phyloP scores from a whole-genome alignment of 257 asterid species.

The Ophiorrhiza pumila region DNA sequence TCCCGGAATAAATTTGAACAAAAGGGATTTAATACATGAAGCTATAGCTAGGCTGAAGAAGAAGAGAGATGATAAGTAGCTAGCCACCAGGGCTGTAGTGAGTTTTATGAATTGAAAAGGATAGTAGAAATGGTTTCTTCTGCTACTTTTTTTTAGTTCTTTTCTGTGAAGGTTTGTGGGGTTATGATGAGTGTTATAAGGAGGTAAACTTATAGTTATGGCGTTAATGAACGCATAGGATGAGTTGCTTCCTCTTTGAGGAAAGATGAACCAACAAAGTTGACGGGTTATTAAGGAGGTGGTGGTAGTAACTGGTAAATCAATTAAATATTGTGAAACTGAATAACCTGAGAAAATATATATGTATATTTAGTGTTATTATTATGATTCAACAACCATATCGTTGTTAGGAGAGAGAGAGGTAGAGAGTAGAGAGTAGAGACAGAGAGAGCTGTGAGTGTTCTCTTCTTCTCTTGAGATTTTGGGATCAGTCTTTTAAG shows the following conservation, averaged over 20 bases:
- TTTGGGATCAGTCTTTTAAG: neutral
- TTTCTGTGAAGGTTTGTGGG: too few relatives aligned
- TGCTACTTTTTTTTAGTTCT: too few relatives aligned
- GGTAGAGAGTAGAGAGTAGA: too few relatives aligned
- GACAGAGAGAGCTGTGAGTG: neutral
- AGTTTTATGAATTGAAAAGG: neutral
- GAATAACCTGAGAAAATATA: neutral
- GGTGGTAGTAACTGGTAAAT: neutral
- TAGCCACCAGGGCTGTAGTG: too few relatives aligned
- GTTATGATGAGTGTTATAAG: too few relatives aligned
- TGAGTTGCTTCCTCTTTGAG: neutral
- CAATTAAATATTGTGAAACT: too few relatives aligned
- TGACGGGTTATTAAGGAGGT: neutral
- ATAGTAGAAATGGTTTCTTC: neutral
- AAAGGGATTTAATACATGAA: neutral
- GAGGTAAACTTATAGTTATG: neutral
- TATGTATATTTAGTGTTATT: too few relatives aligned
- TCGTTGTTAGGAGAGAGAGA: neutral
- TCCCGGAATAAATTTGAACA: too few relatives aligned
- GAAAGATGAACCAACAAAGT: neutral
- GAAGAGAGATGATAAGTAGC: too few relatives aligned
- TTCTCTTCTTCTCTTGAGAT: neutral
- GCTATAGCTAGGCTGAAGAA: too few relatives aligned
- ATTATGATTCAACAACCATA: constrained; percentile 13
- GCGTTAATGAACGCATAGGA: neutral